Evolutionary conservation across 306 rosid genomes (phyloP), one percentile per base, ranked within the genome.

Genomic region (Casuarina cunninghamiana): DNA sequence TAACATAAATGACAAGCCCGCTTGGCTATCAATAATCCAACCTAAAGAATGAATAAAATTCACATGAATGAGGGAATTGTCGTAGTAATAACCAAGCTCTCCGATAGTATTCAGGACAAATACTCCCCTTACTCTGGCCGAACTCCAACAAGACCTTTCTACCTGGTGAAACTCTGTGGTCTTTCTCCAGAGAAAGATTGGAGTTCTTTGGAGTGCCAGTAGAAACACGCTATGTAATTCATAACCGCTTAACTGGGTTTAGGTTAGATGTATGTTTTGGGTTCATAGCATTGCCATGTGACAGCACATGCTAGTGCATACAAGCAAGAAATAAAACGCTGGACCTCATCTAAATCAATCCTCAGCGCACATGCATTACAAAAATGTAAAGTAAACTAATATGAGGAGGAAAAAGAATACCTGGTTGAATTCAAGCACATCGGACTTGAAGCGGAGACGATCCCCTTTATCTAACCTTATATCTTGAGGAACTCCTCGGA

Each of bases 381-480:
- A 17, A 43, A 3, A 43, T 0, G 11, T 19, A 38, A 0, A 48
- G 53, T 62, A 76, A 71, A 15, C 6, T 6, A 6, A 55, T 0
- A 37, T 46, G 50, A 4, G 67, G 35, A 54, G 53, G 73, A 68
- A 50, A 7, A 42, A 2, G 4, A 39, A 15, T 26, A 38, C 98
- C 91, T 92, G 97, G 69, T 91, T 92, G 87, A 95, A 92, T 75
- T 91, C 90, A 78, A 95, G 93, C 44, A 95, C 91, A 81, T 95
- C 98, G 42, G 97, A 90, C 74, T 91, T 92, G 88, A 90, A 95
- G 55, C 98, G 92, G 39, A 88, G 87, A 77, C 97, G 91, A 83
- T 95, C 98, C 61, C 98, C 98, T 86, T 95, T 95, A 81, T 95
- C 98, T 60, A 93, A 92, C 0, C 91, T 85, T 66, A 95, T 91